phyloP scores from a whole-genome alignment of 1,139 yeast genomes.

The Taiozyma sp. region DNA sequence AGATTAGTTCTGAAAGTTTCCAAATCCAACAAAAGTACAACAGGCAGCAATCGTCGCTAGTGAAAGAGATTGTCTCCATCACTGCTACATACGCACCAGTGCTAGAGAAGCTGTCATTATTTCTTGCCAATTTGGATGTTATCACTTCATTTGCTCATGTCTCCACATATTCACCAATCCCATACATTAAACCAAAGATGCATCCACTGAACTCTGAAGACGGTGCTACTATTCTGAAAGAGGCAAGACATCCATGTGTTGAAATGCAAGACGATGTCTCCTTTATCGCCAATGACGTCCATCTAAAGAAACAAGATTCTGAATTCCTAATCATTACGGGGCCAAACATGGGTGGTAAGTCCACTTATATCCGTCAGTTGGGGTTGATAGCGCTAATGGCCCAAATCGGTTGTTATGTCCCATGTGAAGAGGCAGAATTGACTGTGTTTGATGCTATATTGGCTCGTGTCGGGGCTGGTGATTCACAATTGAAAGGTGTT shows the following conservation, averaged over 20 bases:
- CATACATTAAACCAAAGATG: constrained; percentile 70
- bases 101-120: constrained; percentile 58
- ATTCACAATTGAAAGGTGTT: constrained; percentile 92
- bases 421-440: constrained; percentile 68
- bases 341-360: constrained; percentile 98
- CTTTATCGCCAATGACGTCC: constrained; percentile 84
- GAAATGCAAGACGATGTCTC: constrained; percentile 87
- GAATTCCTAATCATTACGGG: constrained; percentile 89
- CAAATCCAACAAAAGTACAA: constrained; percentile 65
- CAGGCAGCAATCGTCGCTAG: constrained; percentile 69
- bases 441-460: constrained; percentile 86
- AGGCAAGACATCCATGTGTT: constrained; percentile 90
- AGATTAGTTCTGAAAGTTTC: constrained; percentile 54
- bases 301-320: constrained; percentile 42
- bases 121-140: constrained; percentile 77
- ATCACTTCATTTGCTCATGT: constrained; percentile 82
- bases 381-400: constrained; percentile 89
- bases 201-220: constrained; percentile 43
- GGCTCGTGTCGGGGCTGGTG: constrained; percentile 98
- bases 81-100: constrained; percentile 79
- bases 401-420: constrained; percentile 91
- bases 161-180: constrained; percentile 77
- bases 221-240: constrained; percentile 55
- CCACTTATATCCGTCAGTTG: constrained; percentile 87
- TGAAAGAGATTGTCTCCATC: constrained; percentile 75